Base-by-base conservation (phyloP, 2,329 filamentous ascomycete genomes). In the Ophiostoma fasciatum region DNA sequence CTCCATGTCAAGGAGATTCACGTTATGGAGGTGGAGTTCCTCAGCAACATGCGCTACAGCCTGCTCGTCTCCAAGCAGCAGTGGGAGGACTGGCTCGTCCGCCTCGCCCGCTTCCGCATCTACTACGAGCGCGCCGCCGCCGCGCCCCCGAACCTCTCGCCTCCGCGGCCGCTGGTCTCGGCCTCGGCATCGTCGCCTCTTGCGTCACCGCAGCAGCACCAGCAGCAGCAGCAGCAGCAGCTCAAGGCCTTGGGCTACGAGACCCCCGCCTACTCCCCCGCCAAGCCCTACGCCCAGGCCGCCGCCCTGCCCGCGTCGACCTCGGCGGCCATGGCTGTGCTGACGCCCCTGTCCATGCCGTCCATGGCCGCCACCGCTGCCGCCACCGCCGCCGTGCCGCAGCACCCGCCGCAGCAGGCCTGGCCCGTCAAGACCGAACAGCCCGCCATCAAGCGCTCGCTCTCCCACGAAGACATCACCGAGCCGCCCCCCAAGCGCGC, bases 11-110 rank as follows among this genome's bases (percentile, higher is more conserved):
- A 80, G 42, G 90, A 98, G 57, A 94, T 98, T 35, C 90, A 98
- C 54, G 81, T 94, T 30, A 98, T 98, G 90, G 90, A 98, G 56
- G 90, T 98, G n/a, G 90, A 98, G 56, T 98, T 98, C 49, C 64
- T 98, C 44, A 94, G 88, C 64, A 96, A 96, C 57, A 93, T 98
- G 78, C 76, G 88, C 50, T 98, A 96, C 59, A 85, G 83, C 48
- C 64, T 98, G 7, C 77, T 88, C 52, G 84, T 83, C 4, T 92
- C 87, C 4, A 78, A 84, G 51, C 68, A 75, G 36, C 74, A 94
- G 53, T 98, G 90, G 90, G 68, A 75, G 33, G 70, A 76, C 36
- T 96, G 90, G 90, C 77, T 94, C 49, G 63, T 66, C 42, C 85
- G 85, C 54, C 64, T 96, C 37, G 71, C 79, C 35, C 79, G 78